Percentiles rank a stretch among this genome's conserved stretches.
Conservation (phyloP, 306 rosid species). For the Biancaea sappan region DNA sequence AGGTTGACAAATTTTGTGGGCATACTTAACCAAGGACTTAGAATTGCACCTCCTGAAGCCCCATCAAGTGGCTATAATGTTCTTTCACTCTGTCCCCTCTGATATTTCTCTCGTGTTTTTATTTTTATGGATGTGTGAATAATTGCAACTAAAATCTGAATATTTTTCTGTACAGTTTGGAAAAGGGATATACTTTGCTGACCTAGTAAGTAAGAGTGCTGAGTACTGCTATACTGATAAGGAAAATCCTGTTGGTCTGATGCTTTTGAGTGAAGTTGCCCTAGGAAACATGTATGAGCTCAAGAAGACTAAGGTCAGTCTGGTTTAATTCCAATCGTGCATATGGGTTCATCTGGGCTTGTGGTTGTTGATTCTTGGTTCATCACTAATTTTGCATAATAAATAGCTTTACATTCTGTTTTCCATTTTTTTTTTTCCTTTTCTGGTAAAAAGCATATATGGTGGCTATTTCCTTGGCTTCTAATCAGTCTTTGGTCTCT, state of each 20-base stretch:
- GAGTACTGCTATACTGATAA: slow-evolving; percentile 97
- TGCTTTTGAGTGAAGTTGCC: slow-evolving; percentile 95
- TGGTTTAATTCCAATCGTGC: slow-evolving; percentile 32
- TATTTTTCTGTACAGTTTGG: slow-evolving; percentile 79
- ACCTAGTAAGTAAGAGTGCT: slow-evolving; percentile 94
- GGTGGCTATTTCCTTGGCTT: slow-evolving; percentile 11
- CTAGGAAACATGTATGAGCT: slow-evolving; percentile 85
- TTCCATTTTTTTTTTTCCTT: neutral
- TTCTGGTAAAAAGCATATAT: slow-evolving; percentile 10
- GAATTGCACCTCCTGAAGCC: slow-evolving; percentile 99
- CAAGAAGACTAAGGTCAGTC: slow-evolving; percentile 76
- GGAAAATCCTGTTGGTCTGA: slow-evolving; percentile 83
- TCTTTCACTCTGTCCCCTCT: slow-evolving; percentile 22
- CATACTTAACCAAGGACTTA: slow-evolving; percentile 92
- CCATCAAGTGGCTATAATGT: slow-evolving; percentile 99
- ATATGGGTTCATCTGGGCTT: slow-evolving; percentile 8
- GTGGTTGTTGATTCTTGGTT: slow-evolving; percentile 18
- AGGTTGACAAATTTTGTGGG: slow-evolving; percentile 94
- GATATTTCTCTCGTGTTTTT: slow-evolving; percentile 5
- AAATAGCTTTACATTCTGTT: slow-evolving; percentile 16
- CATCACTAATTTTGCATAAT: neutral
- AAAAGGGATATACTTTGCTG: slow-evolving; percentile 94
- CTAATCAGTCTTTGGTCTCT: slow-evolving; percentile 25
- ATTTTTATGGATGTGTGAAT: neutral
- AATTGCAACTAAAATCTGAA: slow-evolving; percentile 28